Evolutionary conservation across 116 monocot species (phyloP).

Genomic region (Phalaenopsis hybrid): DNA sequence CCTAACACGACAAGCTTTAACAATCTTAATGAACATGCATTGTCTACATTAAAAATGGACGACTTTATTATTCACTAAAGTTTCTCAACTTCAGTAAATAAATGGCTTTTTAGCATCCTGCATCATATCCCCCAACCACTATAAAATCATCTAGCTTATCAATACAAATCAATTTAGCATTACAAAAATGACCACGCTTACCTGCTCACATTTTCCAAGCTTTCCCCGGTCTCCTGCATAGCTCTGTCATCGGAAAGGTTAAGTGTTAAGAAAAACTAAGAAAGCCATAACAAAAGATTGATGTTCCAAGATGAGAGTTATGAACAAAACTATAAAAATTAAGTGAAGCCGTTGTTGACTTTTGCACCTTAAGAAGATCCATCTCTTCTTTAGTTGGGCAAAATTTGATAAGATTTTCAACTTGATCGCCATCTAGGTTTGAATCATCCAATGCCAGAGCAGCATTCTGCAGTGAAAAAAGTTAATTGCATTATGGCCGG

Average conservation of each 20-base stretch:
- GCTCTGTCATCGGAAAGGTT: slow-evolving; percentile 30
- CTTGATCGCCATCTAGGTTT: slow-evolving; percentile 88
- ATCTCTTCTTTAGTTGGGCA: slow-evolving; percentile 99
- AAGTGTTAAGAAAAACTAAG: neutral
- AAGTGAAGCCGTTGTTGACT: slow-evolving; percentile 4
- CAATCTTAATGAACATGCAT: neutral
- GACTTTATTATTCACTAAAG: neutral
- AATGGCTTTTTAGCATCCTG: neutral
- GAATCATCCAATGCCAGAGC: slow-evolving; percentile 91
- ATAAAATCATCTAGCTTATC: too few relatives aligned
- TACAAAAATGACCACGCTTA: slow-evolving; percentile 14
- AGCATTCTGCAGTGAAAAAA: slow-evolving; percentile 49
- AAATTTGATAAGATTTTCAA: slow-evolving; percentile 95
- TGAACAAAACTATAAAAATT: slow-evolving; percentile 3
- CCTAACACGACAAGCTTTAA: neutral
- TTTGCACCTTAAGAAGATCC: slow-evolving; percentile 86
- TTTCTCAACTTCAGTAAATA: neutral
- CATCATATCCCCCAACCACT: too few relatives aligned
- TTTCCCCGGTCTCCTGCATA: slow-evolving; percentile 73
- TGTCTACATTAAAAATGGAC: neutral
- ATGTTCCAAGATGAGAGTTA: slow-evolving; percentile 9
- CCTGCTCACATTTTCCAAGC: slow-evolving; percentile 96
- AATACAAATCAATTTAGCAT: neutral
- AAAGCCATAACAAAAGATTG: slow-evolving; percentile 10
- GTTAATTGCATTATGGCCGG: neutral